A percentile compares a stretch with the other conserved stretches of the same genome.
These are phyloP conservation scores for Pestalotiopsis sp. DNA, from an alignment of 2,329 filamentous ascomycete genomes.

Conservation along the genomic window DNA sequence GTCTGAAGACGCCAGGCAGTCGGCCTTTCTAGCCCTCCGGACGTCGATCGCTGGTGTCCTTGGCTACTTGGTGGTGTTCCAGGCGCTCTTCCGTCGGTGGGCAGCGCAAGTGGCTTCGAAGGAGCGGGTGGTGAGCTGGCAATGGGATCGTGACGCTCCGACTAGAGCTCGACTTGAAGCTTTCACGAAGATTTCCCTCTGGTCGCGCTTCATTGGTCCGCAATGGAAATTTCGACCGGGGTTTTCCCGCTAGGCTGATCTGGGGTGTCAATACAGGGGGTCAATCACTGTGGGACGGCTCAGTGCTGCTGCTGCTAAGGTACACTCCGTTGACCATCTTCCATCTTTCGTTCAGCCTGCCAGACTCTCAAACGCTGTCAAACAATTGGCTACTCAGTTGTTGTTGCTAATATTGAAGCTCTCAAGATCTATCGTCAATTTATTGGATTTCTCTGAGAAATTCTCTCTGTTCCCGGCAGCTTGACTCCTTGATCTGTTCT, in stretches of 20 bases:
- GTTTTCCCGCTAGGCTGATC: slow-evolving; percentile 6
- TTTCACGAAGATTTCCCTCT: slow-evolving; percentile 5
- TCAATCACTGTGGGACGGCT: not conserved
- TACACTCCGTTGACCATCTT: too few relatives aligned
- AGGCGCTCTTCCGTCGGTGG: not conserved
- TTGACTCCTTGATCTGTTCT: too few relatives aligned
- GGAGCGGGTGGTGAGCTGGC: not conserved
- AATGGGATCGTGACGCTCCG: not conserved
- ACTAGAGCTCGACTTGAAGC: not conserved
- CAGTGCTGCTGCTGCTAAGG: too few relatives aligned
- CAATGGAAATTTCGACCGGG: slow-evolving; percentile 11
- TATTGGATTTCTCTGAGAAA: too few relatives aligned
- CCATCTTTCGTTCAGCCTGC: too few relatives aligned
- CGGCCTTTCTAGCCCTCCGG: not conserved
- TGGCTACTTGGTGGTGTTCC: not conserved
- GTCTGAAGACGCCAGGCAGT: not conserved
- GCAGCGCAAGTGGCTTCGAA: not conserved
- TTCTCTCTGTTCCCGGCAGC: too few relatives aligned
- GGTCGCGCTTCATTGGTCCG: not conserved
- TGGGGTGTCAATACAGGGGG: not conserved
- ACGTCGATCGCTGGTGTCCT: not conserved
- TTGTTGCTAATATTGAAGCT: too few relatives aligned
- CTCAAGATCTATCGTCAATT: too few relatives aligned
- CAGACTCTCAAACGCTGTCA: too few relatives aligned
- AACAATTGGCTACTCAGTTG: too few relatives aligned